These are phyloP conservation scores for Monoraphidium neglectum DNA, from an alignment of 139 green algal genomes.

Conservation along the genomic window DNA sequence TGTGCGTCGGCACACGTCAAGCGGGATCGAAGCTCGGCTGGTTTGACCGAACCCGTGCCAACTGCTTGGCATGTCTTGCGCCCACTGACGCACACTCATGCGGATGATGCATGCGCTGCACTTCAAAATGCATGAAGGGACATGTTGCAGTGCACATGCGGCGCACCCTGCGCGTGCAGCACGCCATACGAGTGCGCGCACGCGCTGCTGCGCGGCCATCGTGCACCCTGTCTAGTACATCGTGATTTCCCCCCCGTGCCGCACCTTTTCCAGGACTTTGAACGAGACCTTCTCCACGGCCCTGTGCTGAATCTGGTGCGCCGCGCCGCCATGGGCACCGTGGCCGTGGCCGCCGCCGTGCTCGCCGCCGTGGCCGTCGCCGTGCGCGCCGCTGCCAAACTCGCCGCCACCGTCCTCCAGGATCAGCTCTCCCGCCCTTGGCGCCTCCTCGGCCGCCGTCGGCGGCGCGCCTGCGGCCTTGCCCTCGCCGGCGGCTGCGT, in stretches of 20 bases:
- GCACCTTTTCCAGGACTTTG: conserved; percentile 47
- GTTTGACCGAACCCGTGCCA: neutral
- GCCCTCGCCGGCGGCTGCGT: too few relatives aligned
- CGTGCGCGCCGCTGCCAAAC: too few relatives aligned
- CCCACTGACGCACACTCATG: too few relatives aligned
- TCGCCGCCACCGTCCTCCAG: neutral
- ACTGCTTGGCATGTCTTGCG: too few relatives aligned
- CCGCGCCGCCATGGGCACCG: too few relatives aligned
- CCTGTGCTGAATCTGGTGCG: conserved; percentile 46
- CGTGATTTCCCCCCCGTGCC: neutral
- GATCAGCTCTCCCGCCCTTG: too few relatives aligned
- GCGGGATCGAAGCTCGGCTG: neutral
- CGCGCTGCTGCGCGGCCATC: neutral
- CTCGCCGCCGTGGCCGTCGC: neutral
- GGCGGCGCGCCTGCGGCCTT: neutral
- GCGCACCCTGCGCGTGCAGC: neutral
- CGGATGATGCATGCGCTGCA: too few relatives aligned
- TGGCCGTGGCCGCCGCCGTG: conserved; percentile 31
- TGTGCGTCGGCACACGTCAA: too few relatives aligned
- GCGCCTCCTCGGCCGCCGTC: neutral
- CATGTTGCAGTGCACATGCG: too few relatives aligned
- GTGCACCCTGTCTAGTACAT: neutral
- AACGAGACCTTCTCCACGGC: conserved; percentile 47
- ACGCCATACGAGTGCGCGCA: neutral
- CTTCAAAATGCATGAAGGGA: too few relatives aligned